These are phyloP conservation scores for Skeletonema potamos DNA, from an alignment of 108 stramenopile genomes.

Conservation along the genomic window DNA sequence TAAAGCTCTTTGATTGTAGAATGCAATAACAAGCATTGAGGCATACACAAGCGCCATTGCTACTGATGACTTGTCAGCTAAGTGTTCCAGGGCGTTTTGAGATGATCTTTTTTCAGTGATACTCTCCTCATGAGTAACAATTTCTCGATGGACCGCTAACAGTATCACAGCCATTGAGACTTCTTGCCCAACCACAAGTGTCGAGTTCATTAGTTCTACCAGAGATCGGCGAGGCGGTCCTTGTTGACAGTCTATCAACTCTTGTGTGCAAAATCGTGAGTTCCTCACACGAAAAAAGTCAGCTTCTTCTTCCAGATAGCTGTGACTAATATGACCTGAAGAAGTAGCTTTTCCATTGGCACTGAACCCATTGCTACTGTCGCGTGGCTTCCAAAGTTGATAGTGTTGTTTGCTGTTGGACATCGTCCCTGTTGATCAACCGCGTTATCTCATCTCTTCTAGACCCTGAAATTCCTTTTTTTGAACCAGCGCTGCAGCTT, in stretches of 20 bases:
- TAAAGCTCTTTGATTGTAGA: constrained; percentile 4
- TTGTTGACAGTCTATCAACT: not conserved
- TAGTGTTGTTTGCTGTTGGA: not conserved
- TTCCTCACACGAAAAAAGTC: constrained; percentile 1
- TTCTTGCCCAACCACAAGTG: constrained; percentile 71
- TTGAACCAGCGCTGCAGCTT: no score
- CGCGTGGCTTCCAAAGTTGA: constrained; percentile 5
- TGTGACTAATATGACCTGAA: not conserved
- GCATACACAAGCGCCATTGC: constrained; percentile 27
- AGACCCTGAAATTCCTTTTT: no score
- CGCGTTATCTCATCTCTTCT: not conserved
- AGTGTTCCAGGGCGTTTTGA: not conserved
- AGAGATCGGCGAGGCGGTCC: constrained; percentile 9
- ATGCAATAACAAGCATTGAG: constrained; percentile 44
- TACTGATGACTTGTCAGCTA: constrained; percentile 8
- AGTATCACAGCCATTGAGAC: constrained; percentile 60
- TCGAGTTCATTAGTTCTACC: constrained; percentile 16
- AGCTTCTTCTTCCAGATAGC: not conserved
- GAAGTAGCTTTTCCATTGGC: not conserved
- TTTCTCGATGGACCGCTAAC: constrained; percentile 51
- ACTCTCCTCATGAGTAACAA: constrained; percentile 15
- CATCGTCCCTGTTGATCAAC: not conserved
- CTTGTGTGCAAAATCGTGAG: not conserved
- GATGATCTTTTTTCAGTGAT: not conserved
- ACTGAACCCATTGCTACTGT: not conserved